Conservation (phyloP, 2,329 filamentous ascomycete species). For the Colletotrichum phormii region DNA sequence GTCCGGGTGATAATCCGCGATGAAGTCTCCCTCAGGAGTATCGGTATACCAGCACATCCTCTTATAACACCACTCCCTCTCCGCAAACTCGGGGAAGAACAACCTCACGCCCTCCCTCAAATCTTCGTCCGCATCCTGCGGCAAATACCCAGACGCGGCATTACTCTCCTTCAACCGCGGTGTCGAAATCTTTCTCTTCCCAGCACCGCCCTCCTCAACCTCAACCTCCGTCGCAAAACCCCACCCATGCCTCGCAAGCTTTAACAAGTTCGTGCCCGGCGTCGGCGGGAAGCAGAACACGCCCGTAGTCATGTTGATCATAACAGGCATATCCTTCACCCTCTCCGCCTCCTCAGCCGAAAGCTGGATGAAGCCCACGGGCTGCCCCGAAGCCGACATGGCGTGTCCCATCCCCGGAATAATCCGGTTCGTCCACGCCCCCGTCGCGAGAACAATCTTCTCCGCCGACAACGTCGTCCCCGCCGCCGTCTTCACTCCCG, state of each 20-base stretch:
- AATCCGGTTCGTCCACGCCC: constrained; percentile 70
- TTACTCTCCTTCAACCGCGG: constrained; percentile 55
- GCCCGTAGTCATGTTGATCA: constrained; percentile 65
- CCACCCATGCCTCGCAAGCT: constrained; percentile 70
- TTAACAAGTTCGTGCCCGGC: constrained; percentile 62
- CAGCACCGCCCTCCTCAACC: constrained; percentile 71
- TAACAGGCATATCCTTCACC: constrained; percentile 67
- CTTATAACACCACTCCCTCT: constrained; percentile 61
- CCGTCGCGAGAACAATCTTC: constrained; percentile 72
- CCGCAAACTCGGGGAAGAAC: constrained; percentile 65
- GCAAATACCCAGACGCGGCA: constrained; percentile 76
- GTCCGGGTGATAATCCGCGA: constrained; percentile 67
- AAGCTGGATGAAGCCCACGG: constrained; percentile 73
- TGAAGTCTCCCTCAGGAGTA: constrained; percentile 72
- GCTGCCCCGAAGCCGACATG: constrained; percentile 73
- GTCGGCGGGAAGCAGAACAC: constrained; percentile 67
- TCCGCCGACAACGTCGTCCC: constrained; percentile 54
- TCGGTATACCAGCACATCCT: constrained; percentile 75
- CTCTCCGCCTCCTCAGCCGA: constrained; percentile 65
- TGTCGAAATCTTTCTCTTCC: constrained; percentile 60
- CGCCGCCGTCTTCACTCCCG: constrained; percentile 41
- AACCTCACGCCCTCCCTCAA: constrained; percentile 63
- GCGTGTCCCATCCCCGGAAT: constrained; percentile 70
- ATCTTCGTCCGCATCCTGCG: constrained; percentile 71
- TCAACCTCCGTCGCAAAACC: constrained; percentile 64